A percentile compares a stretch with the other conserved stretches of the same genome.
These are phyloP conservation scores for Hylodesmum podocarpum DNA, from an alignment of 306 rosid genomes.

Conservation along the genomic window DNA sequence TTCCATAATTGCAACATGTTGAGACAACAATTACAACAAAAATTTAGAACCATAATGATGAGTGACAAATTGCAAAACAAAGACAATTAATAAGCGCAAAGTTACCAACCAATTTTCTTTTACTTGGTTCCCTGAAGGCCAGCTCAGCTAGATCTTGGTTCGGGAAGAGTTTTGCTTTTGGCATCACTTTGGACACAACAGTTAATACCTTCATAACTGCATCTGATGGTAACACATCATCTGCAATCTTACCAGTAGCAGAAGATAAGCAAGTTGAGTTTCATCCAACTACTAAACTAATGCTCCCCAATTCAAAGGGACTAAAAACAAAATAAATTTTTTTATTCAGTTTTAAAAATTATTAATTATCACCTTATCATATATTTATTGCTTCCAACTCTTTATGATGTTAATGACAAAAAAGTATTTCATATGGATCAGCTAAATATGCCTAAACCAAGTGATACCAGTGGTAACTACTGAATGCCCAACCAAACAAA, in stretches of 20 bases:
- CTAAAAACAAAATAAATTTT: not conserved
- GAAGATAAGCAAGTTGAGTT: constrained; percentile 46
- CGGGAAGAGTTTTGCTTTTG: constrained; percentile 81
- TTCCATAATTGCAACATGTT: not conserved
- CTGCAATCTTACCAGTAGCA: constrained; percentile 73
- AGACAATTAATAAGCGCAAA: not conserved
- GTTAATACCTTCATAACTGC: constrained; percentile 55
- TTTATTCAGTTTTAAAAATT: not conserved
- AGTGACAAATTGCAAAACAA: not conserved
- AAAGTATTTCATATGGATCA: not conserved
- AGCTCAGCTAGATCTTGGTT: constrained; percentile 59
- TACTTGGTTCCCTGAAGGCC: constrained; percentile 67
- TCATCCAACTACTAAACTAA: not conserved
- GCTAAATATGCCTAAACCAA: not conserved
- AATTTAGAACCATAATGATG: not conserved
- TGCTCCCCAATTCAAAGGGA: not conserved
- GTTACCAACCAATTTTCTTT: constrained; percentile 76
- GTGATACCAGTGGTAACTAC: not conserved
- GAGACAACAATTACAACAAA: not conserved
- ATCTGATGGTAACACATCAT: constrained; percentile 65
- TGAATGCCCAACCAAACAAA: not conserved
- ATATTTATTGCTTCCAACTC: not conserved
- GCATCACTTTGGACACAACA: constrained; percentile 61
- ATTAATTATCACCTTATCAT: not conserved
- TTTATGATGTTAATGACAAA: not conserved